Percentiles rank a stretch among this genome's conserved stretches.
Evolutionary conservation across 2,329 filamentous ascomycete species (phyloP).

Genomic region (Aspergillus novoparasiticus): DNA sequence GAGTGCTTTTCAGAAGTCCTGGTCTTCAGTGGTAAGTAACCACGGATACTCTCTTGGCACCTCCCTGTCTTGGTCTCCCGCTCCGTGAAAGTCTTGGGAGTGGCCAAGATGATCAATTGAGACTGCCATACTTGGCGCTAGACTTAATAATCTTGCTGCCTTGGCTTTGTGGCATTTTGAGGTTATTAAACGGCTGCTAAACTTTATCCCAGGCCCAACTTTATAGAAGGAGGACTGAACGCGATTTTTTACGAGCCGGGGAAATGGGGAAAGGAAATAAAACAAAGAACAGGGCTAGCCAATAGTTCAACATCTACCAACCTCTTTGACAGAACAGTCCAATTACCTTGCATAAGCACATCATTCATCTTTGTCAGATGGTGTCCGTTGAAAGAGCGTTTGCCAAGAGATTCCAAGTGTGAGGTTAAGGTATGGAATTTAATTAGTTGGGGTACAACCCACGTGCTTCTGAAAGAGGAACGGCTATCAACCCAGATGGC

Average conservation of each 20-base stretch:
- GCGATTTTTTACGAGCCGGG: neutral
- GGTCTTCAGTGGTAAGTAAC: neutral
- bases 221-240: neutral
- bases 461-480: neutral
- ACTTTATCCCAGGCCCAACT: neutral
- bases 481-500: neutral
- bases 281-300: neutral
- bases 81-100: conserved; percentile 10
- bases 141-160: conserved; percentile 9
- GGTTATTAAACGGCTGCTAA: neutral
- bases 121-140: conserved; percentile 3
- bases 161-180: neutral
- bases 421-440: neutral
- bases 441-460: neutral
- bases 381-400: neutral
- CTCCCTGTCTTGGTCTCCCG: conserved; percentile 7
- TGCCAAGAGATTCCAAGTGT: neutral
- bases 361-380: neutral
- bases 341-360: neutral
- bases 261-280: neutral
- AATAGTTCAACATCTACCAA: neutral
- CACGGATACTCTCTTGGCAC: conserved; percentile 11
- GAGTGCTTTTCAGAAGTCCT: neutral
- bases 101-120: conserved; percentile 8
- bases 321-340: neutral